Percentiles rank a stretch among this genome's conserved stretches.
These are phyloP conservation scores for Kwoniella newhampshirensis DNA, from an alignment of 768 basidiomycete genomes.

Conservation along the genomic window DNA sequence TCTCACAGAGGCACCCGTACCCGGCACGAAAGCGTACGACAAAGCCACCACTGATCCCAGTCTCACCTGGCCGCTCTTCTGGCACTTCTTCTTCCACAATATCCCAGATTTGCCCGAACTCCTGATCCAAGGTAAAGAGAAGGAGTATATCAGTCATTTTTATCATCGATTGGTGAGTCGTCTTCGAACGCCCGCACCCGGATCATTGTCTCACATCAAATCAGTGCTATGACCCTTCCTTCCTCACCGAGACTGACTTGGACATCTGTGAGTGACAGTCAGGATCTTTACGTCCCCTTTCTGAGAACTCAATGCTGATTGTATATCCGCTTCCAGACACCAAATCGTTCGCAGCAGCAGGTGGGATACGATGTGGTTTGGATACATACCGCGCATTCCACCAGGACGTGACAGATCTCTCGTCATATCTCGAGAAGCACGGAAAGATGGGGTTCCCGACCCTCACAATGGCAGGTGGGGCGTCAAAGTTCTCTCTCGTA, in stretches of 20 bases:
- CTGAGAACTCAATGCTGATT: background rate
- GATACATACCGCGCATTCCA: constrained; percentile 35
- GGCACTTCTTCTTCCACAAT: constrained; percentile 43
- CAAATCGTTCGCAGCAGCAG: constrained; percentile 22
- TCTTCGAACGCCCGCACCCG: no score
- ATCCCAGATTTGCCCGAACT: constrained; percentile 32
- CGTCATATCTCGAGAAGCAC: constrained; percentile 10
- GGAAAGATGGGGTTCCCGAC: constrained; percentile 22
- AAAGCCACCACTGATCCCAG: constrained; percentile 15
- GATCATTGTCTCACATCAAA: background rate
- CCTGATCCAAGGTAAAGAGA: constrained; percentile 31
- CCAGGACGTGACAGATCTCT: constrained; percentile 11
- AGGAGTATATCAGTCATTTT: constrained; percentile 31
- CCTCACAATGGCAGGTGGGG: constrained; percentile 25
- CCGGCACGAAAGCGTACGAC: constrained; percentile 32
- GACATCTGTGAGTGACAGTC: constrained; percentile 20
- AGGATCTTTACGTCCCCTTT: background rate
- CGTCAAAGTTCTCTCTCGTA: constrained; percentile 10
- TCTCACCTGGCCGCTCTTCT: constrained; percentile 22
- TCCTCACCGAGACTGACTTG: constrained; percentile 20
- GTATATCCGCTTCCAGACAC: constrained; percentile 14
- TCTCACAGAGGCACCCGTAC: constrained; percentile 31
- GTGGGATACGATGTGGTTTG: constrained; percentile 33
- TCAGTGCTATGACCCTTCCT: constrained; percentile 27
- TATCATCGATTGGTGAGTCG: constrained; percentile 27